Conservation (phyloP, 768 basidiomycete species). For the Pleurotus giganteus region DNA sequence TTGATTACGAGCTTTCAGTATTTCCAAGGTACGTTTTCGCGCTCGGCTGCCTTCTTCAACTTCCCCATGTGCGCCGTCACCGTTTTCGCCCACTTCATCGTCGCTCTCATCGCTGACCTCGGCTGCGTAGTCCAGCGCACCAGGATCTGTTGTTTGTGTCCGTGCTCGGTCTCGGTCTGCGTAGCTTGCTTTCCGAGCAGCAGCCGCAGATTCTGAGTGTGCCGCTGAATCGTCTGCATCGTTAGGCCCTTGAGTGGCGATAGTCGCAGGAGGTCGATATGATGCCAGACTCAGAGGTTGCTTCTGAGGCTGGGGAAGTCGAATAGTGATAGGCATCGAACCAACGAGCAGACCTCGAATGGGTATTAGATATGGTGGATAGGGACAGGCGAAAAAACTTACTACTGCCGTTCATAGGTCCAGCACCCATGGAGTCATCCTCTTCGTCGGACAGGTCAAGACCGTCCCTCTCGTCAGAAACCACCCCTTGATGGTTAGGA, state of each 20-base stretch:
- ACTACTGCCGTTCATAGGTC: neutral
- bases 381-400: neutral
- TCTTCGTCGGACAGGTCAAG: too few relatives aligned
- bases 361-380: neutral
- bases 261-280: slow-evolving; percentile 51
- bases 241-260: slow-evolving; percentile 25
- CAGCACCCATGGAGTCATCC: neutral
- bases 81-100: slow-evolving; percentile 23
- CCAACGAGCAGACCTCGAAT: slow-evolving; percentile 20
- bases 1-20: slow-evolving; percentile 66
- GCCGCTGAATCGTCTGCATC: slow-evolving; percentile 26
- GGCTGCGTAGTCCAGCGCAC: slow-evolving; percentile 57
- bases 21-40: slow-evolving; percentile 60
- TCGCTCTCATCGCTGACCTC: slow-evolving; percentile 44
- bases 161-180: slow-evolving; percentile 66
- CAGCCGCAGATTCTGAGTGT: slow-evolving; percentile 37
- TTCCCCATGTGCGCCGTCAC: slow-evolving; percentile 15
- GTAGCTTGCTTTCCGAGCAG: slow-evolving; percentile 60
- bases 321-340: slow-evolving; percentile 68
- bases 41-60: slow-evolving; percentile 43
- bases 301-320: slow-evolving; percentile 28
- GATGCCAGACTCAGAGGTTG: slow-evolving; percentile 51
- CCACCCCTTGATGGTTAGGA: too few relatives aligned
- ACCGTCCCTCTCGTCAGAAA: too few relatives aligned
- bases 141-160: slow-evolving; percentile 68